These are phyloP conservation scores for Vararia minispora DNA, from an alignment of 768 basidiomycete genomes.

Conservation along the genomic window DNA sequence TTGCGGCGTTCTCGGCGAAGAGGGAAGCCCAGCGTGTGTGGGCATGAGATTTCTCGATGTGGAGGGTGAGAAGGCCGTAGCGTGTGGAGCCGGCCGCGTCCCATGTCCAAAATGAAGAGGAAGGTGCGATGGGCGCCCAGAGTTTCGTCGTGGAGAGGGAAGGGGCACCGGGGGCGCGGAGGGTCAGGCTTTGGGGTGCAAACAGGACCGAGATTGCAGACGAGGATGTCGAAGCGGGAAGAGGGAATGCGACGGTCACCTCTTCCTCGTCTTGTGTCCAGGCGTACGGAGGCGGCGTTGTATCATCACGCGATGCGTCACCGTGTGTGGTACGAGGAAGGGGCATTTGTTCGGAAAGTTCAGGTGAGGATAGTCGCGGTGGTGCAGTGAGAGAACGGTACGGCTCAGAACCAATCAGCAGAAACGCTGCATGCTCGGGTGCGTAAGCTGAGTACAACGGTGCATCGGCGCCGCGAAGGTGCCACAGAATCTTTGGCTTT, in stretches of 20 bases:
- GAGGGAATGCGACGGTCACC: conserved; percentile 71
- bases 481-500: conserved; percentile 47
- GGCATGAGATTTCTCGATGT: conserved; percentile 79
- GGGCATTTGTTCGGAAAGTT: conserved; percentile 58
- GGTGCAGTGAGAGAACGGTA: conserved; percentile 33
- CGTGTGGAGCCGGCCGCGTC: conserved; percentile 62
- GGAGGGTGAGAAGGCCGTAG: conserved; percentile 66
- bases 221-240: conserved; percentile 61
- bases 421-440: conserved; percentile 30
- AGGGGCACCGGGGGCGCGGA: conserved; percentile 46
- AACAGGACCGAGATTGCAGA: conserved; percentile 58
- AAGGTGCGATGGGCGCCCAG: conserved; percentile 73
- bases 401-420: conserved; percentile 46
- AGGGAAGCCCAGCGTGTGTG: conserved; percentile 82
- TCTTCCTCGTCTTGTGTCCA: conserved; percentile 87
- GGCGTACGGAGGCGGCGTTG: conserved; percentile 71
- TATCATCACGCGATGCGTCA: conserved; percentile 18
- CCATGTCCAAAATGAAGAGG: conserved; percentile 90
- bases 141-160: conserved; percentile 49
- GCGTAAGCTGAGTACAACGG: conserved; percentile 48
- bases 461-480: conserved; percentile 56
- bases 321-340: conserved; percentile 39
- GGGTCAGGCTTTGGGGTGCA: conserved; percentile 49
- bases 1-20: conserved; percentile 45
- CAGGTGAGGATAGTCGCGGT: too few species aligned